Percentiles rank a stretch among this genome's conserved stretches.
Conservation (phyloP, 176 grass and related monocot species). For the Triticum urartu region DNA sequence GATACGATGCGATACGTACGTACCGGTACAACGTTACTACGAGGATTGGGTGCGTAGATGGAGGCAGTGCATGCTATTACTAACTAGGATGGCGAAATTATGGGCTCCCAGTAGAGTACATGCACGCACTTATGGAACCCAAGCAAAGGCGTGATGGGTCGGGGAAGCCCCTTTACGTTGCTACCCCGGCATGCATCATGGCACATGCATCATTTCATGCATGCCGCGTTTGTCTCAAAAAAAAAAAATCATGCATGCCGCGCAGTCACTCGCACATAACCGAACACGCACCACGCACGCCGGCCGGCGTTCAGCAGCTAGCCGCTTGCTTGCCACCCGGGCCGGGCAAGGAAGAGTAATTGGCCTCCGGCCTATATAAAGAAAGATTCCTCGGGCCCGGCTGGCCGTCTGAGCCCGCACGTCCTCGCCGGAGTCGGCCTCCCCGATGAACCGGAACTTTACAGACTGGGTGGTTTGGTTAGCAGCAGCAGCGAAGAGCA, state of each 20-base stretch:
- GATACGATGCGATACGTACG: no score
- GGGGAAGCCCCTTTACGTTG: slow-evolving; percentile 24
- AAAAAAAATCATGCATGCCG: background rate
- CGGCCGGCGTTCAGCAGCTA: no score
- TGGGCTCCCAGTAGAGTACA: no score
- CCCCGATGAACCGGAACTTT: background rate
- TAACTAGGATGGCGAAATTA: no score
- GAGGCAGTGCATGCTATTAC: no score
- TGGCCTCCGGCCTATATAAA: background rate
- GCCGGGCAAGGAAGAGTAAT: background rate
- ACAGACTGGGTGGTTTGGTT: background rate
- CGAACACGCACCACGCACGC: background rate
- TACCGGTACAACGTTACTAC: no score
- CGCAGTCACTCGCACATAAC: background rate
- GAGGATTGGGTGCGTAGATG: no score
- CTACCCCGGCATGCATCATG: slow-evolving; percentile 19
- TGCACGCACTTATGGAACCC: slow-evolving; percentile 23
- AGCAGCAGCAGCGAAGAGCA: background rate
- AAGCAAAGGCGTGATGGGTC: slow-evolving; percentile 21
- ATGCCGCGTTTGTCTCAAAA: background rate
- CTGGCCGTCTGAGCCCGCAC: background rate
- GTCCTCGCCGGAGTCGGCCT: background rate
- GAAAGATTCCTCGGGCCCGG: slow-evolving; percentile 35
- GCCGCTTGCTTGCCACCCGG: no score
- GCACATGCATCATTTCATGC: slow-evolving; percentile 28